phyloP scores from a whole-genome alignment of 2,329 filamentous ascomycete genomes.

The Paraphaeosphaeria sporulosa region DNA sequence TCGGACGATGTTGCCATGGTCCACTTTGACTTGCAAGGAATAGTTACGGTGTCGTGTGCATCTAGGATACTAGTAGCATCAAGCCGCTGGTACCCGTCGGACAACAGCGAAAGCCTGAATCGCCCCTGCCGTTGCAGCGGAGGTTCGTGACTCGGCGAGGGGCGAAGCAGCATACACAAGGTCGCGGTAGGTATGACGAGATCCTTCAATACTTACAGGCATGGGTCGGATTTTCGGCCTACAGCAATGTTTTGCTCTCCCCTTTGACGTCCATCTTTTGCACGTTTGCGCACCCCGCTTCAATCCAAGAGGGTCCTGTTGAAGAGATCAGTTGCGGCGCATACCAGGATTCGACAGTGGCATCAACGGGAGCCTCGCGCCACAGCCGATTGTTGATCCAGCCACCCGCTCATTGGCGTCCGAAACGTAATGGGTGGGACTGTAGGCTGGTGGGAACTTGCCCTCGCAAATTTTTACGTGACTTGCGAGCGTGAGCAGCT shows the following conservation, averaged over 20 bases:
- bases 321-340: background rate
- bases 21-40: background rate
- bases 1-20: background rate
- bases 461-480: background rate
- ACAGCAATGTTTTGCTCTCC: background rate
- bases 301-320: background rate
- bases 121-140: background rate
- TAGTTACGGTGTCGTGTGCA: background rate
- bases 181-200: background rate
- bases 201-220: background rate
- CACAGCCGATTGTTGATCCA: background rate
- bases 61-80: background rate
- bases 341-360: too few relatives aligned
- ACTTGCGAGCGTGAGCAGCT: background rate
- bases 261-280: background rate
- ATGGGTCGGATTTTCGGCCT: background rate
- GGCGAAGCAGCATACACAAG: background rate
- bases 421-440: slow-evolving; percentile 13
- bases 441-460: slow-evolving; percentile 4
- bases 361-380: too few relatives aligned
- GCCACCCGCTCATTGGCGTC: background rate
- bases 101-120: too few relatives aligned
- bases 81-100: slow-evolving; percentile 5
- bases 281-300: background rate
- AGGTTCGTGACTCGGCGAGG: background rate